Evolutionary conservation across 2,329 filamentous ascomycete species (phyloP), one percentile per base, ranked within the genome.

Genomic region (Calonectria pseudoturangicola): DNA sequence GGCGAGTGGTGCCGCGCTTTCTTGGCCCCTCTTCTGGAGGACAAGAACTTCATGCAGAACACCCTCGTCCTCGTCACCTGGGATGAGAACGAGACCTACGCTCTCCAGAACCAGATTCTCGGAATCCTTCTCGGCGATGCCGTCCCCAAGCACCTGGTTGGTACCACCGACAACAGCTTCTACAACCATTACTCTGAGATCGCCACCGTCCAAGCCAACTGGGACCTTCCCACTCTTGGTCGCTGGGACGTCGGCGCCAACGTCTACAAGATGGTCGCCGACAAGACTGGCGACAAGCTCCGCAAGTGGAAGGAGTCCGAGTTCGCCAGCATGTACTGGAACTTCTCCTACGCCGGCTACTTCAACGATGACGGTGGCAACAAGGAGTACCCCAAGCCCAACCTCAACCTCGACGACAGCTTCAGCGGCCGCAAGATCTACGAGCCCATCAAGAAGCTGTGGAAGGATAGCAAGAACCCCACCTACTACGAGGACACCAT

Each of bases 51-150:
- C 84, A 93, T 93, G 90, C 86, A 93, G 63, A 91, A 93, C 80
- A 96, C 93, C 0, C 88, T 97, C 1, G 89, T 97, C 12, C 86
- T 96, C 6, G 83, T 97, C 72, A 96, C 92, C 12, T 97, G 95
- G 79, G 95, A 97, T 75, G 95, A 97, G 85, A 94, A 92, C 82
- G 90, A 93, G 78, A 91, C 89, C 12, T 95, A 95, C 84, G 83
- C 87, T 7, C 84, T 87, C 30, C 89, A 90, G 77, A 97, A 97
- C 88, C 88, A 88, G 48, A 89, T 97, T 66, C 89, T 94, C 72
- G 90, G 87, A 74, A 88, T 97, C 75, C 88, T 97, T 0, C 85
- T 97, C 3, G 95, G 94, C 18, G 94, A 94, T 71, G 92, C 92
- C n/a, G 84, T 97, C 2, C 93, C 93, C 13, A 66, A 86, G 5